A percentile compares a stretch with the other conserved stretches of the same genome.
Conservation (phyloP, 2,329 filamentous ascomycete genomes). For the Hysterium pulicare region DNA sequence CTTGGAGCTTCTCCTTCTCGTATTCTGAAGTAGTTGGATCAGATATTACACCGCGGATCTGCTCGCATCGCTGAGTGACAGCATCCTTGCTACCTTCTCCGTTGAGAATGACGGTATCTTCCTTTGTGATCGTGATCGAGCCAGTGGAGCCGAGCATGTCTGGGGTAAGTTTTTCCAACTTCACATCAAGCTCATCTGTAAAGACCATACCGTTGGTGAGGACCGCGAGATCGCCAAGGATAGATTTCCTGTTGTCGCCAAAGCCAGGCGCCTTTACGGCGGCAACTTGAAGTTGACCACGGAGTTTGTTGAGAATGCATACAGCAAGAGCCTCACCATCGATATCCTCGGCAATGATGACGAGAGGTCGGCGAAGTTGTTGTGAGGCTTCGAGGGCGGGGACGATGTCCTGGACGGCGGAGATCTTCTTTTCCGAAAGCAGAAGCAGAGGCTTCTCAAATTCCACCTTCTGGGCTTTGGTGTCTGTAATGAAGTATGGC, state of each 20-base stretch:
- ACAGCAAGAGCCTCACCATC: conserved; percentile 97
- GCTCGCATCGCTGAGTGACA: conserved; percentile 94
- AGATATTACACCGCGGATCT: conserved; percentile 94
- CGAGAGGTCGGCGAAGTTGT: conserved; percentile 87
- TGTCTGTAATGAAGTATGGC: conserved; percentile 99
- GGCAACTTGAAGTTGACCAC: conserved; percentile 96
- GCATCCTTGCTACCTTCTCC: conserved; percentile 92
- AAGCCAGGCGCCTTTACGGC: conserved; percentile 99
- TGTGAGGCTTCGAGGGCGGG: conserved; percentile 96
- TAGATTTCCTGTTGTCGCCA: conserved; percentile 99
- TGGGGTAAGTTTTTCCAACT: conserved; percentile 95
- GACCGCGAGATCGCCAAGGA: conserved; percentile 92
- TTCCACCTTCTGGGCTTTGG: conserved; percentile 98
- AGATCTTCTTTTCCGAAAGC: conserved; percentile 99
- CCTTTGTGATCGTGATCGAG: conserved; percentile 99
- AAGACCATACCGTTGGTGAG: conserved; percentile 97
- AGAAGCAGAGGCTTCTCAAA: conserved; percentile 99
- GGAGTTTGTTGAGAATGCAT: conserved; percentile 99
- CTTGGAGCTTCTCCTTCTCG: conserved; percentile 99
- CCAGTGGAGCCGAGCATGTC: conserved; percentile 97
- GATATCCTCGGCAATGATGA: conserved; percentile 99
- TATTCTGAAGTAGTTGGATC: conserved; percentile 96
- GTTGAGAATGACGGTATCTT: conserved; percentile 98
- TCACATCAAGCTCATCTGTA: conserved; percentile 96
- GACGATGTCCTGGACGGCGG: conserved; percentile 97